Evolutionary conservation across 2,329 filamentous ascomycete genomes (phyloP).

Genomic region (Aspergillus sp.): DNA sequence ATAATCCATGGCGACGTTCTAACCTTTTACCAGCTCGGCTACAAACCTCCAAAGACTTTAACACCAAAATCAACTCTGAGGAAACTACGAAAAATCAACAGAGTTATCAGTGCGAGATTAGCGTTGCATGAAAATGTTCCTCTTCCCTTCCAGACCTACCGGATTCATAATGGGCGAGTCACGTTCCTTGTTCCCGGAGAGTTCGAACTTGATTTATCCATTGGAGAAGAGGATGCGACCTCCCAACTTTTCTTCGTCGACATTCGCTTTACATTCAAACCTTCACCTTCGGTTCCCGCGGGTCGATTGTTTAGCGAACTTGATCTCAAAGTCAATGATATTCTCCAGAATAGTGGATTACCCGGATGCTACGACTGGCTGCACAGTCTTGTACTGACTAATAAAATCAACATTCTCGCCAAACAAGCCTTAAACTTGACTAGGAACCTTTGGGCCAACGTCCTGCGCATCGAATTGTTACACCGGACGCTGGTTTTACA

Average conservation of each 20-base stretch:
- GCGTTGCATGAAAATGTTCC: slow-evolving; percentile 83
- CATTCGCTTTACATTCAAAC: slow-evolving; percentile 78
- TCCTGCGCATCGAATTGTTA: slow-evolving; percentile 73
- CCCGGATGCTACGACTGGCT: slow-evolving; percentile 80
- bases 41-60: slow-evolving; percentile 71
- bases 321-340: slow-evolving; percentile 70
- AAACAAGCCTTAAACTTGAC: slow-evolving; percentile 73
- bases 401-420: slow-evolving; percentile 81
- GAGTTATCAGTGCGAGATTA: slow-evolving; percentile 76
- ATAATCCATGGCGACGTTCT: slow-evolving; percentile 14
- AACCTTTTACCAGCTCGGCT: slow-evolving; percentile 60
- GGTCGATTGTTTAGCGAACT: slow-evolving; percentile 65
- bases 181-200: slow-evolving; percentile 82
- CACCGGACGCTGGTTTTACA: slow-evolving; percentile 83
- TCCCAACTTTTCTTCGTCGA: slow-evolving; percentile 95
- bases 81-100: slow-evolving; percentile 78
- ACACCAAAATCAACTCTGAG: slow-evolving; percentile 70
- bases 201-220: slow-evolving; percentile 90
- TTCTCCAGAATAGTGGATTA: slow-evolving; percentile 69
- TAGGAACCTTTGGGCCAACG: slow-evolving; percentile 72
- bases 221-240: slow-evolving; percentile 78
- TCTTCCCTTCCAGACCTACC: slow-evolving; percentile 72
- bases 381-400: slow-evolving; percentile 83
- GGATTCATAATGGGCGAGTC: slow-evolving; percentile 79
- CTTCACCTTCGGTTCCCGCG: slow-evolving; percentile 63